Evolutionary conservation across 352 stramenopile genomes (phyloP), one percentile per base, ranked within the genome.

Genomic region (Phytopythium helicoides): DNA sequence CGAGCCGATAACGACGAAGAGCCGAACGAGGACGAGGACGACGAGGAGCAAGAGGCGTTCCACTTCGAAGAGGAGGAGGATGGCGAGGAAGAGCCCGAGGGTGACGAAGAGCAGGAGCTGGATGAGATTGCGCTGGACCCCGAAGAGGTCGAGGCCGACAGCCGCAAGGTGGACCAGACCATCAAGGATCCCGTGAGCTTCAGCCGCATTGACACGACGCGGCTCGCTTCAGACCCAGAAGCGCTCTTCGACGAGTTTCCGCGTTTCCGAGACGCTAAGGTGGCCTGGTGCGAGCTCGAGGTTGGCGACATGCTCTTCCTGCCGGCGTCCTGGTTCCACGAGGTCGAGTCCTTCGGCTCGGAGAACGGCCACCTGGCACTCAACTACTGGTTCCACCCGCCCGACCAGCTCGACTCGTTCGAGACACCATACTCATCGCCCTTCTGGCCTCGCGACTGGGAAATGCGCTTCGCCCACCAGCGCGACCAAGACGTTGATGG

Each of bases 311-410:
- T 98, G 71, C 70, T 99, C 12, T 99, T 98, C 56, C 74, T 99
- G 19, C 97, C 97, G 34, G 94, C 95, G 14, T 96, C 91, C 9
- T 99, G 96, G 96, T 99, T 99, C 66, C 97, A 99, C 64, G 92
- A 98, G 58, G 97, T 99, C 10, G 88, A 88, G 53, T 98, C 92
- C 9, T 89, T 81, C 35, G 69, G 71, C 16, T 71, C 76, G 19
- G 54, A 54, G 4, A 72, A 84, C 22, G 84, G 87, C 14, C 87
- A 96, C 53, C 51, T 95, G 34, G 87, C 87, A 31, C 66, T 96
- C 37, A 96, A 96, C 62, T 96, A 96, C 56, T 96, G 87, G 87
- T 92, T 86, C 56, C 87, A 96, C 41, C 87, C 87, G 19, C 87
- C 87, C 1, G 83, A 94, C 39, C 64, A 79, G 47, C 58, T 82